Percentiles rank a stretch among this genome's conserved stretches.
phyloP scores from a whole-genome alignment of 495 filamentous ascomycete genomes.

The Saxophila tyrrhenica region DNA sequence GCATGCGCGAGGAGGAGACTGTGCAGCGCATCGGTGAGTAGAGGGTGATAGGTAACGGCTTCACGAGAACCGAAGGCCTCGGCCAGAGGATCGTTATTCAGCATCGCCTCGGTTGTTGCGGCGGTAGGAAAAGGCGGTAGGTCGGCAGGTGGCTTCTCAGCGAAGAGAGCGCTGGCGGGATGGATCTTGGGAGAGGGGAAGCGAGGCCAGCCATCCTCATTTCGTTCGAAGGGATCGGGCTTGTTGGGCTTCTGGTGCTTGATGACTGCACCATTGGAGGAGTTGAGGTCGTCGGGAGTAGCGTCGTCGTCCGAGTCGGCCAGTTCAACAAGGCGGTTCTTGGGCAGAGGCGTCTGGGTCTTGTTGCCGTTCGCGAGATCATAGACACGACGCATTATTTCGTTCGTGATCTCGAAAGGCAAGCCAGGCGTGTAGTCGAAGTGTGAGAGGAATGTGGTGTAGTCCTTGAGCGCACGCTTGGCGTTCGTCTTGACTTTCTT shows the following conservation, averaged over 20 bases:
- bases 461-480: constrained; percentile 62
- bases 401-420: constrained; percentile 49
- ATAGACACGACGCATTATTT: constrained; percentile 54
- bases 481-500: constrained; percentile 58
- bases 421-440: constrained; percentile 69
- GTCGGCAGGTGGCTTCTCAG: constrained; percentile 25
- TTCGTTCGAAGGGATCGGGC: constrained; percentile 17
- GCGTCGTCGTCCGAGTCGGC: constrained; percentile 11
- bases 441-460: constrained; percentile 52
- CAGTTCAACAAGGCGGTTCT: constrained; percentile 17
- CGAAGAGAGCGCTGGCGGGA: constrained; percentile 30
- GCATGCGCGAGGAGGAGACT: constrained; percentile 61
- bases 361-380: constrained; percentile 34
- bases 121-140: constrained; percentile 26
- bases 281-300: constrained; percentile 9
- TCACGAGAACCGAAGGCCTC: constrained; percentile 37
- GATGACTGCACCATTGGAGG: constrained; percentile 20
- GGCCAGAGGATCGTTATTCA: constrained; percentile 14
- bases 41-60: constrained; percentile 65
- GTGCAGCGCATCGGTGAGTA: constrained; percentile 65
- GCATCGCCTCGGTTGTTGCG: constrained; percentile 14
- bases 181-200: constrained; percentile 31
- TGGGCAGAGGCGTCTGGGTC: constrained; percentile 14
- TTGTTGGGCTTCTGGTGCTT: constrained; percentile 20
- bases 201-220: constrained; percentile 24